Evolutionary conservation across 441 rosid species (phyloP), one percentile per base, ranked within the genome.

Genomic region (Hypseocharis bilobata): DNA sequence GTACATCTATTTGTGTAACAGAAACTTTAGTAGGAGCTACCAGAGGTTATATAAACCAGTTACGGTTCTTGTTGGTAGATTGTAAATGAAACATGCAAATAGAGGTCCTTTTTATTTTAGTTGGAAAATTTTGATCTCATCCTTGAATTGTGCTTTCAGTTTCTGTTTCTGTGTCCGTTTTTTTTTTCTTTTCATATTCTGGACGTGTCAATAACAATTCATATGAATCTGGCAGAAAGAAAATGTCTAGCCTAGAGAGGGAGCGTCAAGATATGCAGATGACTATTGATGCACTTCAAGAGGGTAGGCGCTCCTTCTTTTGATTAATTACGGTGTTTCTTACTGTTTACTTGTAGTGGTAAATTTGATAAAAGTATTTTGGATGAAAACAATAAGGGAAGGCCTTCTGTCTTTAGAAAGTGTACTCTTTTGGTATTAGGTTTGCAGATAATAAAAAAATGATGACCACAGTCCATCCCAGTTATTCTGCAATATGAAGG

Each of bases 201-300:
- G 51, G 61, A 22, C 27, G 40, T 73, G 32, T 30, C 59, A 28
- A 57, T 57, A 28, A 16, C 36, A 57, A 27, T 72, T 32, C 61
- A 22, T 65, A 65, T 69, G 47, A 70, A 68, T 72, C 27, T 68
- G 78, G 54, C 83, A 94, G 99, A 80, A 94, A 85, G 93, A 91
- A 85, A 78, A 74, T 91, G 68, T 83, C 84, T 72, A 83, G 83
- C 83, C 76, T 91, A 16, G 97, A 94, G 73, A 89, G 79, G 75
- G 99, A 89, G 26, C 91, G 94, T 69, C 89, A 83, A 73, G 97
- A 94, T 78, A 80, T 94, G 60, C 89, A 86, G 54, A 81, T 83
- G 66, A 91, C 97, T 62, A 80, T 91, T 61, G 86, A 81, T 78
- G 93, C 96, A 73, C 89, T 94, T 52, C 89, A 89, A 79, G 99